Base-by-base conservation (phyloP, 2,329 filamentous ascomycete species). In the Samsoniella hepiali region DNA sequence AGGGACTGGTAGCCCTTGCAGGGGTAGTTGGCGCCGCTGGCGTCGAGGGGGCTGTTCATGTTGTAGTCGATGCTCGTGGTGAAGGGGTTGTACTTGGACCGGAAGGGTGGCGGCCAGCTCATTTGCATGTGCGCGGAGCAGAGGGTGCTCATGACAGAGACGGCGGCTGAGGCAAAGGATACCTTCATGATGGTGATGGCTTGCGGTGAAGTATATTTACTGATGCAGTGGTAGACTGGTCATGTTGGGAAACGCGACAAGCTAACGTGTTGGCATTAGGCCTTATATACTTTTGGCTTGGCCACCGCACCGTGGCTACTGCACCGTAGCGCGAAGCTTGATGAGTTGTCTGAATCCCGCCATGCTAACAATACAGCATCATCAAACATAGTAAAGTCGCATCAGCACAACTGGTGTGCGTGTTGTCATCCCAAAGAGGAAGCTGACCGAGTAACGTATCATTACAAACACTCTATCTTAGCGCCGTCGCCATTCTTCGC, bases 1-100 rank as follows among this genome's bases (percentile, higher is more conserved):
- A 82, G 76, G 53, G 72, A 73, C 54, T 82, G 79, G 72, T 80
- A 80, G 67, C 88, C 87, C 79, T 93, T 93, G 84, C 91, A 95
- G 4, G 91, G 88, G 74, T 86, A 95, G 75, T 93, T 83, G 64
- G 80, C 79, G 32, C 88, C 88, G 64, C 81, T 78, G 27, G 79
- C 72, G 2, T 76, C 72, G 54, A 95, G 81, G 3, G 91, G 91
- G 17, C 82, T 81, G 45, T 87, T 91, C 78, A 91, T 91, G 69
- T 83, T 84, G 78, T 89, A 91, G 77, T 93, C 89, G 71, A 85
- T 81, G 63, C 82, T 75, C 60, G 76, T 76, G 49, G 71, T 70
- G 66, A 78, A 74, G 68, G 79, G 74, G 53, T 79, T 76, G 77
- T 85, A 85, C 75, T 82, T 83, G 70, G 81, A 83, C 58, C 76